Base-by-base conservation (phyloP, 768 basidiomycete genomes). In the Agaricus subrufescens region DNA sequence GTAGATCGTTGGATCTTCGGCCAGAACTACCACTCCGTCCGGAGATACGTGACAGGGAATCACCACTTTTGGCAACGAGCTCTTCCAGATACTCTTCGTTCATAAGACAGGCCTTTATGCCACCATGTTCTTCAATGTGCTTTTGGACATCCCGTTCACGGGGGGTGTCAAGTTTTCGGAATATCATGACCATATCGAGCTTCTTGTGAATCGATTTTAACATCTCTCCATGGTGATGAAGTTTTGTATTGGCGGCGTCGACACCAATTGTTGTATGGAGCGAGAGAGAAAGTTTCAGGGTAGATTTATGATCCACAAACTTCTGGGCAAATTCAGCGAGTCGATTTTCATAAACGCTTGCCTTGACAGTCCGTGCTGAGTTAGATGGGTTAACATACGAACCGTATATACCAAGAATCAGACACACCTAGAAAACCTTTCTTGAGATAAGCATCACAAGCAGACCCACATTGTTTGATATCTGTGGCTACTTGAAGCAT, bases 381-480 rank as follows among this genome's bases (percentile, higher is more conserved):
- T 9, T 30, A 42, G 1, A 49, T 38, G 57, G 49, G 25, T 8
- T 38, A 27, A 27, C 23, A 29, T 3, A 10, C 7, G 27, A n/a
- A 39, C 9, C 2, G 11, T 11, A 15, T 4, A 29, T n/a, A 3
- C 19, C 30, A 14, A 26, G 14, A 34, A 34, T 10, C 30, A 10
- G 39, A 65, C 71, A 27, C 14, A 71, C 75, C 69, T 3, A 77
- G 56, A 46, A 77, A 66, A 11, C 69, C 65, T 43, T 76, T 75
- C 56, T 77, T 78, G 31, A 72, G 55, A 54, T 79, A 81, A 1
- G 67, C 65, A 52, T 82, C 79, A 58, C 76, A 77, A 8, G 66
- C 69, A 26, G 75, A 75, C 4, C 73, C 75, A 54, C 76, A 76
- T n/a, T 66, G 61, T 52, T 71, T 73, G 40, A 80, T 75, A 52